These are phyloP conservation scores for Beverwykella pulmonaria DNA, from an alignment of 495 filamentous ascomycete genomes.

Conservation along the genomic window DNA sequence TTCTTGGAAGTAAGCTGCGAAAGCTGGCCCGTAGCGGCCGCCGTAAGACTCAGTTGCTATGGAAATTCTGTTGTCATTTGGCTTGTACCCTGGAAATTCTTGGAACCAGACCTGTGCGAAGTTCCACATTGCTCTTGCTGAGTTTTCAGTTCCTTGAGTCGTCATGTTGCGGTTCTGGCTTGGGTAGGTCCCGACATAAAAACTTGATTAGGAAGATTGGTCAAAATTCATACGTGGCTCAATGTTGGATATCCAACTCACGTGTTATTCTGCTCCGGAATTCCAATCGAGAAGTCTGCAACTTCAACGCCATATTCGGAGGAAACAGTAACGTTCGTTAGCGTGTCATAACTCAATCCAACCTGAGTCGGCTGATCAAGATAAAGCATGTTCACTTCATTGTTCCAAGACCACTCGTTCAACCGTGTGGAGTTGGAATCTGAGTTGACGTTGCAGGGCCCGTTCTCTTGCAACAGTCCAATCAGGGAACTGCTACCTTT, in stretches of 20 bases:
- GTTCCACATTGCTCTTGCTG: slow-evolving; percentile 58
- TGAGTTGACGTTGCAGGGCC: slow-evolving; percentile 39
- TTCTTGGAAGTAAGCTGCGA: slow-evolving; percentile 40
- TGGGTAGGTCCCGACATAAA: slow-evolving; percentile 62
- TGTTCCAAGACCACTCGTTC: slow-evolving; percentile 43
- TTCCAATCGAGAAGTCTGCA: slow-evolving; percentile 45
- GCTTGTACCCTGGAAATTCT: slow-evolving; percentile 60
- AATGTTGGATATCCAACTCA: neutral
- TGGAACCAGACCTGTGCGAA: slow-evolving; percentile 62
- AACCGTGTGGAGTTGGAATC: slow-evolving; percentile 43
- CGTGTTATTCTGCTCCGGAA: slow-evolving; percentile 60
- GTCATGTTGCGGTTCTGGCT: slow-evolving; percentile 52
- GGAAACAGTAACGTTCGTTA: slow-evolving; percentile 53
- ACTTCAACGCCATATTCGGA: slow-evolving; percentile 17
- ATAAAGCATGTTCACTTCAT: slow-evolving; percentile 42
- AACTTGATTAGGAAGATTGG: slow-evolving; percentile 22
- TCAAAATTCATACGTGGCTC: neutral
- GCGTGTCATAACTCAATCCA: slow-evolving; percentile 60
- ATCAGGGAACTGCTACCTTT: slow-evolving; percentile 20
- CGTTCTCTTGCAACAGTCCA: slow-evolving; percentile 40
- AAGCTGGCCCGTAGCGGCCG: slow-evolving; percentile 60
- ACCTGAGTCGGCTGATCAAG: slow-evolving; percentile 58
- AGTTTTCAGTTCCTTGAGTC: slow-evolving; percentile 57
- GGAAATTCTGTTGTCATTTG: slow-evolving; percentile 57
- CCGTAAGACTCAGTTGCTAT: slow-evolving; percentile 62